Conservation (phyloP, 208 protist genomes). For the Lotmaria passim region DNA sequence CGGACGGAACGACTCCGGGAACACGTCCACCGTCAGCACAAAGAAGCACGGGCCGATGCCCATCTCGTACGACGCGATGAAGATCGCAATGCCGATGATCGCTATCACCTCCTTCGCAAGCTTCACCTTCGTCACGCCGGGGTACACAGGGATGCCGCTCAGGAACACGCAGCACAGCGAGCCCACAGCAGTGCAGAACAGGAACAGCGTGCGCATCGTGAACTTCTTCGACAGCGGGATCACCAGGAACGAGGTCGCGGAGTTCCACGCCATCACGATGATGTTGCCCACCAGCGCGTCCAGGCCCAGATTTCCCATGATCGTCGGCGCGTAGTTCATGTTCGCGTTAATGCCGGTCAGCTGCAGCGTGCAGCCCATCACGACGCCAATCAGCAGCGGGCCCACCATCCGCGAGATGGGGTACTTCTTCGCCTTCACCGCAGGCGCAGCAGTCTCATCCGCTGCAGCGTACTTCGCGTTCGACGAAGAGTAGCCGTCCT, state of each 20-base stretch:
- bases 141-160: conserved; percentile 29
- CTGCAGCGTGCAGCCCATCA: conserved; percentile 41
- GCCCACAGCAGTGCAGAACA: conserved; percentile 22
- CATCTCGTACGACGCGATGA: conserved; percentile 43
- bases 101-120: conserved; percentile 30
- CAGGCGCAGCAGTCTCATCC: neutral
- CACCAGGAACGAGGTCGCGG: conserved; percentile 32
- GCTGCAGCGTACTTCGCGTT: conserved; percentile 9
- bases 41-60: conserved; percentile 54
- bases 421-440: conserved; percentile 1
- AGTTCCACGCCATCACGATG: conserved; percentile 63
- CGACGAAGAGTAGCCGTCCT: conserved; percentile 12
- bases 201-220: conserved; percentile 31
- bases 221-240: conserved; percentile 39
- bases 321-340: conserved; percentile 56
- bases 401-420: conserved; percentile 4
- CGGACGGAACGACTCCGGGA: conserved; percentile 39
- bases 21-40: conserved; percentile 43
- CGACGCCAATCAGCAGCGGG: conserved; percentile 29
- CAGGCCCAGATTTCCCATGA: conserved; percentile 35
- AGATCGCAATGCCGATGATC: conserved; percentile 45
- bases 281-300: conserved; percentile 50
- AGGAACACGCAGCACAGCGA: conserved; percentile 36
- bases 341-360: conserved; percentile 59
- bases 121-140: conserved; percentile 24